Conservation (phyloP, 140 eudicot genomes). For the Artemisia princeps region DNA sequence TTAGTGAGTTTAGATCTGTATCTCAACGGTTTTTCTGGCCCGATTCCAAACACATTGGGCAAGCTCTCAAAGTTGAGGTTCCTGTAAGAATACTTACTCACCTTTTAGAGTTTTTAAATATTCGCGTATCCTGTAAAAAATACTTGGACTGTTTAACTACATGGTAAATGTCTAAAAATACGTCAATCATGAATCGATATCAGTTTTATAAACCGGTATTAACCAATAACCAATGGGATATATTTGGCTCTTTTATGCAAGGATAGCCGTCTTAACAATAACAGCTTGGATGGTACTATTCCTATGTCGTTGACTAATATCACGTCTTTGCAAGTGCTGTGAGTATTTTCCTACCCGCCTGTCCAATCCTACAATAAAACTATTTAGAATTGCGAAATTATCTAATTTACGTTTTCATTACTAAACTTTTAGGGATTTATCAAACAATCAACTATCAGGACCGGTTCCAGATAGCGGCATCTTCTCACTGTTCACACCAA, state of each 20-base stretch:
- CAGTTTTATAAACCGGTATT: background rate
- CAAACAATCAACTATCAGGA: constrained; percentile 77
- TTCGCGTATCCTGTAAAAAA: background rate
- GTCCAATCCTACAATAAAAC: too few relatives aligned
- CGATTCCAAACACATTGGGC: constrained; percentile 83
- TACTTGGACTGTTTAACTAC: background rate
- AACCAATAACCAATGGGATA: background rate
- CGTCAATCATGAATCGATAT: background rate
- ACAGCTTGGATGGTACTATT: constrained; percentile 70
- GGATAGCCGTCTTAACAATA: constrained; percentile 85
- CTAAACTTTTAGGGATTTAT: constrained; percentile 53
- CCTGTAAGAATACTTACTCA: constrained; percentile 44
- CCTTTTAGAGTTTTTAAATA: background rate
- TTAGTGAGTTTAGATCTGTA: constrained; percentile 90
- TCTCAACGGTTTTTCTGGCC: constrained; percentile 69
- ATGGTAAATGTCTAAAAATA: constrained; percentile 15
- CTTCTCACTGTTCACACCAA: constrained; percentile 82
- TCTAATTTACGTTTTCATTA: background rate
- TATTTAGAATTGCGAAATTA: too few relatives aligned
- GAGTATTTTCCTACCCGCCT: constrained; percentile 27
- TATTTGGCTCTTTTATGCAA: constrained; percentile 31
- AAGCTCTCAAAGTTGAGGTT: constrained; percentile 71
- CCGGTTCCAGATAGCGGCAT: constrained; percentile 85
- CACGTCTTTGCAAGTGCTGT: constrained; percentile 73
- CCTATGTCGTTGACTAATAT: constrained; percentile 76